These are phyloP conservation scores for Penicillium bovifimosum DNA, from an alignment of 495 filamentous ascomycete genomes.

Conservation along the genomic window DNA sequence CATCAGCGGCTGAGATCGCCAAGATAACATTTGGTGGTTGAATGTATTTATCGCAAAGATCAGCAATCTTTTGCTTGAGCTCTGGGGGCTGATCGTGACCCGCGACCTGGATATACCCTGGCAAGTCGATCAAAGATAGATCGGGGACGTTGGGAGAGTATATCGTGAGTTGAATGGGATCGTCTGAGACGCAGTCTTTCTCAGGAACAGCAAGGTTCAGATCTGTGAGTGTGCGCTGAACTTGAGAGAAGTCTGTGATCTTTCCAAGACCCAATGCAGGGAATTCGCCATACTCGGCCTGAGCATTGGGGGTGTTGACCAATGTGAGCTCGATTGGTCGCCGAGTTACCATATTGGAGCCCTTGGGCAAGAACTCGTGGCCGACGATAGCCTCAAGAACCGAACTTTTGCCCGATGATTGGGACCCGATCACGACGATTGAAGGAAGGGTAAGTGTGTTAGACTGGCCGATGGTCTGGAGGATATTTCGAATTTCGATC, in stretches of 20 bases:
- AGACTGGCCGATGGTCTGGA: constrained; percentile 87
- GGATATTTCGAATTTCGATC: constrained; percentile 94
- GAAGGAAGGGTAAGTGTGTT: constrained; percentile 81
- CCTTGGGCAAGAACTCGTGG: constrained; percentile 96
- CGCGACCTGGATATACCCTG: constrained; percentile 94
- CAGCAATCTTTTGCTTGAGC: constrained; percentile 90
- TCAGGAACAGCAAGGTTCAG: constrained; percentile 90
- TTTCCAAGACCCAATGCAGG: constrained; percentile 85
- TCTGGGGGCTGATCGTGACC: constrained; percentile 85
- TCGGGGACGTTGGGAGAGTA: constrained; percentile 95
- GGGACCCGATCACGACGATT: constrained; percentile 97
- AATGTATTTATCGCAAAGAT: constrained; percentile 98
- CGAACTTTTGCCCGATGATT: constrained; percentile 97
- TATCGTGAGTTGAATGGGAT: constrained; percentile 92
- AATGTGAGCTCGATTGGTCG: constrained; percentile 95
- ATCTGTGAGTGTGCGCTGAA: constrained; percentile 90
- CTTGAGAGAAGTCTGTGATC: constrained; percentile 87
- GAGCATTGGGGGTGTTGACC: constrained; percentile 87
- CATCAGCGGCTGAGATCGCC: constrained; percentile 95
- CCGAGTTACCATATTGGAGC: constrained; percentile 96
- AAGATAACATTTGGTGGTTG: constrained; percentile 93
- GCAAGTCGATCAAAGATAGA: constrained; percentile 91
- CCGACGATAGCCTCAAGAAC: constrained; percentile 96
- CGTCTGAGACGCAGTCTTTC: constrained; percentile 86
- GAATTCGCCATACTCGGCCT: constrained; percentile 94